A percentile compares a stretch with the other conserved stretches of the same genome.
These are phyloP conservation scores for Acrocalymma vagum DNA, from an alignment of 2,329 filamentous ascomycete species.

Conservation along the genomic window DNA sequence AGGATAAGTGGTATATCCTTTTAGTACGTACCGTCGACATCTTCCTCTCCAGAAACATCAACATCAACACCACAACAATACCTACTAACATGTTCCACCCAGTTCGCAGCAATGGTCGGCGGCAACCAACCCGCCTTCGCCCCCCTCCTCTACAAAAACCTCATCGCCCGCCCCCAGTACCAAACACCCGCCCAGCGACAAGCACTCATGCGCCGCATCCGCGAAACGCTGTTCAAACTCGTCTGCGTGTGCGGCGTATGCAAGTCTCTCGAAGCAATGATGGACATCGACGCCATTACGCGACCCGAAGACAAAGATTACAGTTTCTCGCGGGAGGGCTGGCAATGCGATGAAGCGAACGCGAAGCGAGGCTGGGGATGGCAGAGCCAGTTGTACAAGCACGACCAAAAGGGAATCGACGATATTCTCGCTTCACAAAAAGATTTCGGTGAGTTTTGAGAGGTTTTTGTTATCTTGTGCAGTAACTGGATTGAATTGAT, in stretches of 20 bases:
- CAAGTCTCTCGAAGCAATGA: constrained; percentile 68
- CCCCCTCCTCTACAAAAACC: constrained; percentile 64
- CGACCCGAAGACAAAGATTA: constrained; percentile 66
- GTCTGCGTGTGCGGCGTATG: constrained; percentile 67
- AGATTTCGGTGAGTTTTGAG: constrained; percentile 52
- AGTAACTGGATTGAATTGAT: too few relatives aligned
- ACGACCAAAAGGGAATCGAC: constrained; percentile 54
- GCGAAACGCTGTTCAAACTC: constrained; percentile 69
- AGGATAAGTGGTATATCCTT: constrained; percentile 58
- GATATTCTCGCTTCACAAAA: constrained; percentile 54
- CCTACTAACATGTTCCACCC: constrained; percentile 1
- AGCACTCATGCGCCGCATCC: constrained; percentile 59
- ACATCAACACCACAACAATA: not conserved
- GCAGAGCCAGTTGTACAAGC: constrained; percentile 65
- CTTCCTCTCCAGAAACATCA: constrained; percentile 33
- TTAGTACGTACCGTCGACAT: constrained; percentile 32
- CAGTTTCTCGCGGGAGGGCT: constrained; percentile 62
- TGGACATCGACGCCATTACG: constrained; percentile 63
- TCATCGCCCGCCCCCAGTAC: constrained; percentile 60
- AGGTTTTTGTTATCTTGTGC: too few relatives aligned
- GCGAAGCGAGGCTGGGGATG: constrained; percentile 62
- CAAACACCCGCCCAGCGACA: constrained; percentile 55
- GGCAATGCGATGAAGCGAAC: constrained; percentile 67
- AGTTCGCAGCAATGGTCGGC: constrained; percentile 57
- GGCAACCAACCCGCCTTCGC: constrained; percentile 61